Evolutionary conservation across 768 basidiomycete genomes (phyloP), one percentile per base, ranked within the genome.

Genomic region (Amanita exitialis): DNA sequence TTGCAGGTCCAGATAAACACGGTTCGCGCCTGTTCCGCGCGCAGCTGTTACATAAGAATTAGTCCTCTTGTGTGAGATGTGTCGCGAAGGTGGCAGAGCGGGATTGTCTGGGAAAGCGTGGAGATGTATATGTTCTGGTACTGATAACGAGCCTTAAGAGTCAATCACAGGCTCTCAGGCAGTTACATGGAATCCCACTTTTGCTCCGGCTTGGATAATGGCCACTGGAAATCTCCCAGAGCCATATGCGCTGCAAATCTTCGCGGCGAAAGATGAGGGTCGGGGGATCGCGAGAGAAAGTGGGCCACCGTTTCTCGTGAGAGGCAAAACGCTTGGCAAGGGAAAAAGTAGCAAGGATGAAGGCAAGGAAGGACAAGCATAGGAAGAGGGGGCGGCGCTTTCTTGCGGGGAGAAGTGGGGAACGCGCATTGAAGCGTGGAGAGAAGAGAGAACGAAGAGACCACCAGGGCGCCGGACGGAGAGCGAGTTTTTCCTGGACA

Each of bases 201-300:
- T 75, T 74, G 51, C 79, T 75, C 49, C 78, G 75, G 66, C 89
- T 93, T 7, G 95, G 95, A 71, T 92, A 92, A 68, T 96, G 93
- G 1, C 96, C 96, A 55, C 90, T 89, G 28, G 80, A 71, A 51
- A 98, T 77, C 68, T 99, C 95, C 93, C 93, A 98, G 54, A 83
- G 74, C 94, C 94, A 98, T 65, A 99, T 89, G 51, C 84, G 76
- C 60, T 86, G 88, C 37, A 96, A 63, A 61, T 97, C 92, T 52
- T 86, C 80, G 44, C 83, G 74, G 51, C 73, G 72, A 60, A 78
- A 91, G 32, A 92, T 79, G 25, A 92, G 74, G 7, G 90, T 90
- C 21, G 85, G 71, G 13, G 80, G 72, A 42, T 84, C 80, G 36
- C 73, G 73, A 15, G 69, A 65, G 43, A 79, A 74, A 34, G 75